Conservation (phyloP, 1,139 yeast species). For the Magnusiomyces ingens region DNA sequence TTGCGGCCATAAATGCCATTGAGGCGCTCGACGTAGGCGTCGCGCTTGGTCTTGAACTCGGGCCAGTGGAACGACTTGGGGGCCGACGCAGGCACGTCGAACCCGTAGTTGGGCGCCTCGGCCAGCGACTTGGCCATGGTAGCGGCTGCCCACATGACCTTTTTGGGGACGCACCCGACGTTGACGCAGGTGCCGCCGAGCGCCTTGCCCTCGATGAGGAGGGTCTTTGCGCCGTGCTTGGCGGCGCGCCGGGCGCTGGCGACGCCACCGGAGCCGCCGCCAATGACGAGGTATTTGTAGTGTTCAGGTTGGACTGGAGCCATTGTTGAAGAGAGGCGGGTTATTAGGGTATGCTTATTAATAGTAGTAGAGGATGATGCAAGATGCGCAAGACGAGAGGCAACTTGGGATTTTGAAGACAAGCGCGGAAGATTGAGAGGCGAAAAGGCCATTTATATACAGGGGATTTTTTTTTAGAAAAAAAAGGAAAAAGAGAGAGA, state of each 20-base stretch:
- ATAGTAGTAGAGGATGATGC: no score
- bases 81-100: slow-evolving; percentile 44
- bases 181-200: slow-evolving; percentile 99
- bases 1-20: slow-evolving; percentile 92
- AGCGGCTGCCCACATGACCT: slow-evolving; percentile 97
- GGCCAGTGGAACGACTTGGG: slow-evolving; percentile 72
- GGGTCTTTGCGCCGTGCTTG: slow-evolving; percentile 80
- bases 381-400: no score
- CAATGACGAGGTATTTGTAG: slow-evolving; percentile 88
- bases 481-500: no score
- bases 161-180: slow-evolving; percentile 98
- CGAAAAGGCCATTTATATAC: no score
- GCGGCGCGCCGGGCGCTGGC: slow-evolving; percentile 98
- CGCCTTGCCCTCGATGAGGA: slow-evolving; percentile 66
- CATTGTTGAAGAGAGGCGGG: background rate
- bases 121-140: slow-evolving; percentile 71
- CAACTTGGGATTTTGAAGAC: no score
- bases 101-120: slow-evolving; percentile 78
- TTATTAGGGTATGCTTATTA: no score
- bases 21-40: slow-evolving; percentile 77
- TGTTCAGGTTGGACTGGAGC: slow-evolving; percentile 33
- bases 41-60: slow-evolving; percentile 74
- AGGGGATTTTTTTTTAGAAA: no score
- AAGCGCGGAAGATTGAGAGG: no score
- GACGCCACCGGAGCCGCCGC: slow-evolving; percentile 99